phyloP scores from a whole-genome alignment of 108 stramenopile species.

The Schizochytrium sp. region DNA sequence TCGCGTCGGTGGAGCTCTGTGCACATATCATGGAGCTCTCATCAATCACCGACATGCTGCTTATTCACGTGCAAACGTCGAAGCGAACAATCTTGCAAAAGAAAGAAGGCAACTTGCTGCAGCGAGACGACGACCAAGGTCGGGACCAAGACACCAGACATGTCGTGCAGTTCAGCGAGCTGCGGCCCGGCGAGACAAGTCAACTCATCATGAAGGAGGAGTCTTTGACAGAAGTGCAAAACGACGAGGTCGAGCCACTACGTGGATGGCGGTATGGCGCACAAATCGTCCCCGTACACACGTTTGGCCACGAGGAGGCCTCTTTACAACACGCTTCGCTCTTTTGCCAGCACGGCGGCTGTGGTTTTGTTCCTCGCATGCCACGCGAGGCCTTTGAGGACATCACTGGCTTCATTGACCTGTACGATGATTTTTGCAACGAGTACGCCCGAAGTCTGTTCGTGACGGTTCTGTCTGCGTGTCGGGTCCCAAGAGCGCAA shows the following conservation, averaged over 20 bases:
- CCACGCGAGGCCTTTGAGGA: neutral
- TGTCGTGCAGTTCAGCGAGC: constrained; percentile 19
- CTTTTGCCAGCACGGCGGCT: neutral
- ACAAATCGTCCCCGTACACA: neutral
- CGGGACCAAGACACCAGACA: neutral
- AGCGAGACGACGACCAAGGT: neutral
- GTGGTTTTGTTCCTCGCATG: neutral
- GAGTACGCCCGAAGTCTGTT: neutral
- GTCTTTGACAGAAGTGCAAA: neutral
- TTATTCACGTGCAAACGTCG: neutral
- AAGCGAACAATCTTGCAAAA: neutral
- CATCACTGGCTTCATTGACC: neutral
- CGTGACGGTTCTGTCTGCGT: neutral
- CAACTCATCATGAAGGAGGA: neutral
- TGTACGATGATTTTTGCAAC: neutral
- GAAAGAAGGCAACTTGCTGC: neutral
- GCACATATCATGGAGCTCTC: constrained; percentile 13
- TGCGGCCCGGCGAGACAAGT: neutral
- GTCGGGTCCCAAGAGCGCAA: neutral
- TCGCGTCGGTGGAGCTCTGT: neutral
- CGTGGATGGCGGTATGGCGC: constrained; percentile 10
- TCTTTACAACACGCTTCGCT: neutral
- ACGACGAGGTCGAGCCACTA: neutral
- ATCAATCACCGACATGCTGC: constrained; percentile 4
- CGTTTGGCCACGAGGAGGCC: neutral